Conservation (phyloP, 495 filamentous ascomycete species). For the Entonaema liquescens region DNA sequence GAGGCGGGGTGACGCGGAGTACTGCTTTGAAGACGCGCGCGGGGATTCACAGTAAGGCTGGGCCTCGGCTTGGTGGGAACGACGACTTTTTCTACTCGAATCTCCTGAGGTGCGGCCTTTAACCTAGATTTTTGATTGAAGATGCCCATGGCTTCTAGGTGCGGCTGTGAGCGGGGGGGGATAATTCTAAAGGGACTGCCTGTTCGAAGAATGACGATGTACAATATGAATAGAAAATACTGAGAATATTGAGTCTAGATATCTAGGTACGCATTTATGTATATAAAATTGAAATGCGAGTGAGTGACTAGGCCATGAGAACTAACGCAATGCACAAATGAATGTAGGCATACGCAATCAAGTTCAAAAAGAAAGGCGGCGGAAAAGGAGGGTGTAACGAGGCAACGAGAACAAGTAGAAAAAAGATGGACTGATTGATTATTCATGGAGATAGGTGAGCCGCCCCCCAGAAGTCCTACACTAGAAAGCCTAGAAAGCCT, state of each 20-base stretch:
- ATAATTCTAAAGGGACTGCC: neutral
- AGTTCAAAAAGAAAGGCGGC: conserved; percentile 13
- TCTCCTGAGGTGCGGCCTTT: conserved; percentile 45
- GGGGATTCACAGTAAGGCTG: conserved; percentile 17
- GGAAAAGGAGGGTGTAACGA: conserved; percentile 17
- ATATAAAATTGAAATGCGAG: neutral
- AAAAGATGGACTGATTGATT: conserved; percentile 17
- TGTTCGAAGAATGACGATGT: conserved; percentile 5
- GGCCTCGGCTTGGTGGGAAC: conserved; percentile 39
- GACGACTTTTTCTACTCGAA: conserved; percentile 50
- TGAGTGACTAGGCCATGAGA: conserved; percentile 7
- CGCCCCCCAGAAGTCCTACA: neutral
- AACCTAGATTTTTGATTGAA: conserved; percentile 45
- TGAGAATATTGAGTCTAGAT: neutral
- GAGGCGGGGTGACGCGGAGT: conserved; percentile 35
- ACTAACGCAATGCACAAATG: conserved; percentile 35
- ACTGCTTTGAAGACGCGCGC: conserved; percentile 31
- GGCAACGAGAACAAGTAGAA: conserved; percentile 13
- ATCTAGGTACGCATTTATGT: neutral
- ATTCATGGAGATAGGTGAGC: conserved; percentile 1
- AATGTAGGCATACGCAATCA: conserved; percentile 12
- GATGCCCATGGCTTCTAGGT: conserved; percentile 42
- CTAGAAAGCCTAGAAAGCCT: too few species aligned
- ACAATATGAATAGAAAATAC: too few species aligned
- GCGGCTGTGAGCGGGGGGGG: conserved; percentile 14